These are phyloP conservation scores for Allodekkera sacchari DNA, from an alignment of 805 yeast species.

Conservation along the genomic window DNA sequence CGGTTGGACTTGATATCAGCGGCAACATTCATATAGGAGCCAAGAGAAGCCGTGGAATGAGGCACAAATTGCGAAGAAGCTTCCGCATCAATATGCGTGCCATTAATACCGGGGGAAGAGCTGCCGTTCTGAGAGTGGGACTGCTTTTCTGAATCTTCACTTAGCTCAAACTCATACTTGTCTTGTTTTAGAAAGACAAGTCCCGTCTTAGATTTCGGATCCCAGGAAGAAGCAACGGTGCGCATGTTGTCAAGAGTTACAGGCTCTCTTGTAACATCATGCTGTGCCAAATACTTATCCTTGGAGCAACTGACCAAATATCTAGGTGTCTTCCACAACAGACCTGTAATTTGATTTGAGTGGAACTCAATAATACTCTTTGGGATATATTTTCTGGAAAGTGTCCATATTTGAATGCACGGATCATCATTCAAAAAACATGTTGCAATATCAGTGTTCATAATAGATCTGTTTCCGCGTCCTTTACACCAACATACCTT, in stretches of 20 bases:
- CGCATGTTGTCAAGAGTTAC: constrained; percentile 43
- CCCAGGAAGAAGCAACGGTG: constrained; percentile 51
- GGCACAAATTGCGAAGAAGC: not conserved
- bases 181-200: constrained; percentile 47
- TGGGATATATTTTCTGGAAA: constrained; percentile 68
- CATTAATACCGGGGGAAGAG: not conserved
- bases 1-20: not conserved
- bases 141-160: constrained; percentile 1
- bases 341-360: constrained; percentile 43
- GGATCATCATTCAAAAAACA: constrained; percentile 70
- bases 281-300: constrained; percentile 40
- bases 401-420: constrained; percentile 58
- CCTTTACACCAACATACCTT: constrained; percentile 62
- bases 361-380: constrained; percentile 43
- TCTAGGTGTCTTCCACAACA: constrained; percentile 42
- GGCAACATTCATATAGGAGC: constrained; percentile 1
- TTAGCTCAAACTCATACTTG: constrained; percentile 12
- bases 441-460: constrained; percentile 62
- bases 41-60: constrained; percentile 3
- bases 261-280: constrained; percentile 36
- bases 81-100: not conserved
- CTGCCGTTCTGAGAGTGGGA: not conserved
- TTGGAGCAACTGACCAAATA: constrained; percentile 41
- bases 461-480: constrained; percentile 30
- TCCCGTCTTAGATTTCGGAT: constrained; percentile 33